phyloP scores from a whole-genome alignment of 495 filamentous ascomycete genomes.

The Rhizodiscina lignyota region DNA sequence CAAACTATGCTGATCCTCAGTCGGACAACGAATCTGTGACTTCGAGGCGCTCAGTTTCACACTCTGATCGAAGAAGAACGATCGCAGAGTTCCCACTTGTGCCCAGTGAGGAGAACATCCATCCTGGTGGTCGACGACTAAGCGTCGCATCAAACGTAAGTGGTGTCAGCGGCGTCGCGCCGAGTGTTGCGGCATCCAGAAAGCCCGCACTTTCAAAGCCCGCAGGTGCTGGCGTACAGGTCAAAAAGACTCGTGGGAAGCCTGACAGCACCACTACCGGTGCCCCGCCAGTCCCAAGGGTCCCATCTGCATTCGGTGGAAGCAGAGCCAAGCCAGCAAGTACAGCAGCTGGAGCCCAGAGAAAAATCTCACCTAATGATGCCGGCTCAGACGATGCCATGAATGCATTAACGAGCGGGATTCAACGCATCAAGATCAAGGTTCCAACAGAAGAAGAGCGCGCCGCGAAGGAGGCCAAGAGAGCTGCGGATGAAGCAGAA shows the following conservation, averaged over 20 bases:
- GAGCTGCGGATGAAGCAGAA: constrained; percentile 14
- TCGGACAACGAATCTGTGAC: constrained; percentile 35
- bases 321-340: constrained; percentile 3
- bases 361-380: constrained; percentile 14
- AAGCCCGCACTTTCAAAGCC: neutral
- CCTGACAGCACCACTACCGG: constrained; percentile 1
- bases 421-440: constrained; percentile 59
- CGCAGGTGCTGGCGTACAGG: constrained; percentile 4
- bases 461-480: constrained; percentile 38
- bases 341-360: constrained; percentile 2
- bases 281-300: neutral
- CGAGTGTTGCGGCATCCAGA: constrained; percentile 11
- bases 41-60: constrained; percentile 17
- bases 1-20: constrained; percentile 26
- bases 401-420: constrained; percentile 45
- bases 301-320: neutral
- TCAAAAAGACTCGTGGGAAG: constrained; percentile 8
- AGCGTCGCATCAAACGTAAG: constrained; percentile 24
- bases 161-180: constrained; percentile 2
- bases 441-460: constrained; percentile 55
- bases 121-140: constrained; percentile 15
- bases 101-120: constrained; percentile 6
- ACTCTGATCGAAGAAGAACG: constrained; percentile 44
- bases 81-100: constrained; percentile 33
- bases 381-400: constrained; percentile 25